phyloP scores from a whole-genome alignment of 2,329 filamentous ascomycete genomes.

The Aspergillus fijiensis region DNA sequence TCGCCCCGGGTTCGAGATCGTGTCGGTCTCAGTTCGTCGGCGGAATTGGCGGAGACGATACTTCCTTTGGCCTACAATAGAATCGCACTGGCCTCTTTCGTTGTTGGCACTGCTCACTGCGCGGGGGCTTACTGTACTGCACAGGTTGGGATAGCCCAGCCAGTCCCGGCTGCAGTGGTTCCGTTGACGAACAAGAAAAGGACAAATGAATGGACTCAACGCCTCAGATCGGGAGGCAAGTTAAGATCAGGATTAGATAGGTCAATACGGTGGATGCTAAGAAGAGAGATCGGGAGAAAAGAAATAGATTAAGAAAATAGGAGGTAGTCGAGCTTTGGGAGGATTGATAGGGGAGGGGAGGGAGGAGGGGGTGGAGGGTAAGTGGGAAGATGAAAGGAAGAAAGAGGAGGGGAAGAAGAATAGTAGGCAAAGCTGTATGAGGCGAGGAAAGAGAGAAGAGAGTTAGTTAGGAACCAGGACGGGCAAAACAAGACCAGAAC shows the following conservation, averaged over 20 bases:
- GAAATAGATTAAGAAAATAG: background rate
- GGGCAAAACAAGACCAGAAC: background rate
- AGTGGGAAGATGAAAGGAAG: background rate
- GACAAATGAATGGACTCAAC: background rate
- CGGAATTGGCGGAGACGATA: background rate
- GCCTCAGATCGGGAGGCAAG: background rate
- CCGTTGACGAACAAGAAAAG: background rate
- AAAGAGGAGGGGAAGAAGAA: background rate
- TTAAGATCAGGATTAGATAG: background rate
- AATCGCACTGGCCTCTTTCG: background rate
- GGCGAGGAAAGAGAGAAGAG: background rate
- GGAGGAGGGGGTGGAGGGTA: background rate
- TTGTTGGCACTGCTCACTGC: background rate
- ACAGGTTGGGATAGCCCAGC: background rate
- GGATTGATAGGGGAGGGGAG: background rate
- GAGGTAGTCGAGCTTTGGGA: background rate
- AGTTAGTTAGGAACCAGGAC: background rate
- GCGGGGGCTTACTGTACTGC: background rate
- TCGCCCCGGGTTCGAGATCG: background rate
- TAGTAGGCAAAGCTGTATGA: background rate
- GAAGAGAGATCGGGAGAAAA: background rate
- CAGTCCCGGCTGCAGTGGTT: background rate
- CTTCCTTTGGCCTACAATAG: background rate
- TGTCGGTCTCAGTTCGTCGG: background rate
- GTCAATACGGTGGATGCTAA: background rate